Evolutionary conservation across 805 yeast species (phyloP).

Genomic region (Candida oleophila): DNA sequence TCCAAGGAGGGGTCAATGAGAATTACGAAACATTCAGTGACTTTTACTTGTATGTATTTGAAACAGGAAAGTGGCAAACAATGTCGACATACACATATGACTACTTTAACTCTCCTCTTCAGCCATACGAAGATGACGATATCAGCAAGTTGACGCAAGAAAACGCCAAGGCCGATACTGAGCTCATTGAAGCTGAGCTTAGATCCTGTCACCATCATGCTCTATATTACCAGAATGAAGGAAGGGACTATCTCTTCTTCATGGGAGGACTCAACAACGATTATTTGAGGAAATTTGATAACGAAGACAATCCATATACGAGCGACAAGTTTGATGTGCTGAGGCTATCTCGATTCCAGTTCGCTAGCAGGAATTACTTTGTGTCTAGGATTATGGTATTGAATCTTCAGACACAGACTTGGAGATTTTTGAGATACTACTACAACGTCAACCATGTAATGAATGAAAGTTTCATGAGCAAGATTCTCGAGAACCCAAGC

Average conservation of each 20-base stretch:
- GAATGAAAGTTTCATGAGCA: slow-evolving; percentile 19
- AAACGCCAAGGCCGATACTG: slow-evolving; percentile 24
- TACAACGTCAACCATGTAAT: slow-evolving; percentile 28
- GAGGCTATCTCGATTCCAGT: slow-evolving; percentile 27
- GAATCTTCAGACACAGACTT: slow-evolving; percentile 39
- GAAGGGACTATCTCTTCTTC: slow-evolving; percentile 33
- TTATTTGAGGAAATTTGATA: slow-evolving; percentile 31
- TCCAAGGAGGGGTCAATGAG: slow-evolving; percentile 43
- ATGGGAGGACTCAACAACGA: slow-evolving; percentile 41
- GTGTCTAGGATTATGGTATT: slow-evolving; percentile 33
- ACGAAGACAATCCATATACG: slow-evolving; percentile 18
- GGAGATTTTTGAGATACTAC: slow-evolving; percentile 37
- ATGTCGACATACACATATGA: slow-evolving; percentile 34
- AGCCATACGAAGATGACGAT: slow-evolving; percentile 32
- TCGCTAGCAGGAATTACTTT: slow-evolving; percentile 26
- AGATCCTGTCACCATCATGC: slow-evolving; percentile 43
- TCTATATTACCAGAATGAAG: slow-evolving; percentile 30
- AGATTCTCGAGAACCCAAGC: slow-evolving; percentile 15
- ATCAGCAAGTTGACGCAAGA: slow-evolving; percentile 19
- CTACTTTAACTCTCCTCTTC: slow-evolving; percentile 26
- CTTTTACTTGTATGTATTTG: slow-evolving; percentile 31
- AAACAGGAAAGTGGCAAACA: slow-evolving; percentile 33
- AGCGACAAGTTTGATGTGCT: slow-evolving; percentile 36
- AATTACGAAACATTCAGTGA: slow-evolving; percentile 28
- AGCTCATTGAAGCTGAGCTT: slow-evolving; percentile 38